Percentiles rank a stretch among this genome's conserved stretches.
Evolutionary conservation across 2,329 filamentous ascomycete species (phyloP).

Genomic region (Aspergillus glaucus): DNA sequence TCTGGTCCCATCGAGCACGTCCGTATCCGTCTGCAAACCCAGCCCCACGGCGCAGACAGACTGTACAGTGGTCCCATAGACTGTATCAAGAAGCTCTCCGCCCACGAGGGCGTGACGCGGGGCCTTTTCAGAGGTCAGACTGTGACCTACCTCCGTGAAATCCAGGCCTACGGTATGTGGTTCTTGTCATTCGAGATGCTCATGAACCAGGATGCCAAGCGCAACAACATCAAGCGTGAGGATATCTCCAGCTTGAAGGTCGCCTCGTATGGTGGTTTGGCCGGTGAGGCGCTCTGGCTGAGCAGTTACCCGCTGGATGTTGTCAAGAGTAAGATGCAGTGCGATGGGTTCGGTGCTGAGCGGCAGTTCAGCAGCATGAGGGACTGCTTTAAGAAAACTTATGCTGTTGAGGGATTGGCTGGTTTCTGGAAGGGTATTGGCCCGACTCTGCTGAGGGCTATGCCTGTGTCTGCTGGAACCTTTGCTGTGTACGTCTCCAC

Average conservation of each 20-base stretch:
- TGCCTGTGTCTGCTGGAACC: constrained; percentile 96
- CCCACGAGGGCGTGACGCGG: constrained; percentile 59
- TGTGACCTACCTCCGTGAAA: constrained; percentile 82
- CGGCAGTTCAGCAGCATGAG: constrained; percentile 76
- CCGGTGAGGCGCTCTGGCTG: constrained; percentile 91
- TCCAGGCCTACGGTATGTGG: constrained; percentile 92
- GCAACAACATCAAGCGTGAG: constrained; percentile 68
- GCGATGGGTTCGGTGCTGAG: constrained; percentile 72
- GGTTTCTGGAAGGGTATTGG: constrained; percentile 95
- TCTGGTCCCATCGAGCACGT: constrained; percentile 95
- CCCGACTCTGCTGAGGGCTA: constrained; percentile 84
- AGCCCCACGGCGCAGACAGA: constrained; percentile 74
- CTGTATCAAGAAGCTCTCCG: constrained; percentile 77
- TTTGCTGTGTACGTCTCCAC: constrained; percentile 66
- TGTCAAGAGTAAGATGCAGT: constrained; percentile 99
- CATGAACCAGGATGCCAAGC: constrained; percentile 81
- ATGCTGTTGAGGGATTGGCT: constrained; percentile 63
- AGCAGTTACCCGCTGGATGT: constrained; percentile 94
- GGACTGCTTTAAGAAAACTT: constrained; percentile 82
- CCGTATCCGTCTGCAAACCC: constrained; percentile 90
- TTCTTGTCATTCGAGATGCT: constrained; percentile 93
- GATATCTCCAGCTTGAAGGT: constrained; percentile 80
- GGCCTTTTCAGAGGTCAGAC: constrained; percentile 82
- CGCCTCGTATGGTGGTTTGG: constrained; percentile 84
- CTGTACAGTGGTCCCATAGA: constrained; percentile 82